Conservation (phyloP, 2,329 filamentous ascomycete species). For the Dactylellina sp. region DNA sequence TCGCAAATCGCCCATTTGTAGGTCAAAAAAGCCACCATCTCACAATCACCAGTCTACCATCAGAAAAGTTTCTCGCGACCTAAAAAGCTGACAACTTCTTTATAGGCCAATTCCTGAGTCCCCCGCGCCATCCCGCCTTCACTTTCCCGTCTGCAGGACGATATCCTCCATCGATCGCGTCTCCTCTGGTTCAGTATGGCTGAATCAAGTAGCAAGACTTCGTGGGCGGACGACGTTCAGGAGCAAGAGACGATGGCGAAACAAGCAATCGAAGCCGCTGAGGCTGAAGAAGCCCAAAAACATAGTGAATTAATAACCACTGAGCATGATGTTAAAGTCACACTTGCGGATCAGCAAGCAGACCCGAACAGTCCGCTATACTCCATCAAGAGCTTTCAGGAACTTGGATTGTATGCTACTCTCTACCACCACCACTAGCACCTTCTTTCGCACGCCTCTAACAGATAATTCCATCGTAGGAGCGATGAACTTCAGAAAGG, state of each 20-base stretch:
- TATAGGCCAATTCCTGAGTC: no score
- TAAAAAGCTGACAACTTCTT: no score
- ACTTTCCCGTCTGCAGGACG: background rate
- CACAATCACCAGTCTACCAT: no score
- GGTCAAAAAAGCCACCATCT: no score
- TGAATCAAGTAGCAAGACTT: slow-evolving; percentile 60
- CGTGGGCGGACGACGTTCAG: slow-evolving; percentile 66
- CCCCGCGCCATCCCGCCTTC: no score
- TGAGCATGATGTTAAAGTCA: slow-evolving; percentile 89
- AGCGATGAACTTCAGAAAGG: slow-evolving; percentile 78
- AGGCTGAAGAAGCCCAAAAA: slow-evolving; percentile 58
- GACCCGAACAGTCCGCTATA: slow-evolving; percentile 88
- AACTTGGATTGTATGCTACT: slow-evolving; percentile 80
- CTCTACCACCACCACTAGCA: slow-evolving; percentile 10
- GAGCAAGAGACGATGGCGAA: slow-evolving; percentile 56
- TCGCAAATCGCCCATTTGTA: no score
- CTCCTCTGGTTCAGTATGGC: slow-evolving; percentile 53
- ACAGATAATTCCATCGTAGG: slow-evolving; percentile 63
- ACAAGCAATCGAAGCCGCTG: slow-evolving; percentile 60
- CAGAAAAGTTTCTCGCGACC: no score
- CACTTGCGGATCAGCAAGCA: slow-evolving; percentile 86
- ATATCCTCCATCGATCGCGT: background rate
- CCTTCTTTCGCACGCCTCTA: background rate
- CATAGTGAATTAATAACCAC: slow-evolving; percentile 71
- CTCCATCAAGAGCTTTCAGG: slow-evolving; percentile 84